A percentile compares a stretch with the other conserved stretches of the same genome.
Conservation (phyloP, 2,329 filamentous ascomycete species). For the Rhynchosporium secalis region DNA sequence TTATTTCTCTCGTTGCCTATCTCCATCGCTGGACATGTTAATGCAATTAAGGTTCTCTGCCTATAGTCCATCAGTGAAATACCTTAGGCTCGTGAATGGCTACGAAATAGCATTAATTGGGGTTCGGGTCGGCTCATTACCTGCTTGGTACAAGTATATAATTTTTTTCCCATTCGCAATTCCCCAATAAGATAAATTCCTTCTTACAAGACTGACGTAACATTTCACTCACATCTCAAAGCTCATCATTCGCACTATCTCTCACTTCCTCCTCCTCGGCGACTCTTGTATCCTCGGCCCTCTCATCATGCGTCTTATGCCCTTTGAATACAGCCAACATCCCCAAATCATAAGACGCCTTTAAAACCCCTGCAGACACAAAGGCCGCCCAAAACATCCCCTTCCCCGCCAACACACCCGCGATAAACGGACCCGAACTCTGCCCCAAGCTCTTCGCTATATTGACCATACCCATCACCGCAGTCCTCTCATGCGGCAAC, state of each 20-base stretch:
- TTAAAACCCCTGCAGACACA: slow-evolving; percentile 61
- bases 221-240: slow-evolving; percentile 9
- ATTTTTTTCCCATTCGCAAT: background rate
- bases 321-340: slow-evolving; percentile 52
- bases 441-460: slow-evolving; percentile 66
- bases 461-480: slow-evolving; percentile 70
- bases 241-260: slow-evolving; percentile 27
- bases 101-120: too few species aligned
- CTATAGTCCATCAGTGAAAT: background rate
- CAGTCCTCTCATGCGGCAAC: slow-evolving; percentile 64
- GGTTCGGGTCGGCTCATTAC: background rate
- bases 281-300: slow-evolving; percentile 25
- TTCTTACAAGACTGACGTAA: too few species aligned
- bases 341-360: slow-evolving; percentile 60
- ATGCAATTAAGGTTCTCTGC: slow-evolving; percentile 9
- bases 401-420: slow-evolving; percentile 59
- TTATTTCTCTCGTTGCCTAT: slow-evolving; percentile 7
- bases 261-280: slow-evolving; percentile 28
- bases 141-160: background rate
- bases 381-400: slow-evolving; percentile 63
- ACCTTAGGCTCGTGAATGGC: background rate
- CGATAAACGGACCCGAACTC: slow-evolving; percentile 62
- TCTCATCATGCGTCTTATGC: slow-evolving; percentile 37
- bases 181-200: background rate
- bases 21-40: background rate